Base-by-base conservation (phyloP, 1,284 basidiomycete genomes). In the Apiotrichum domesticum region DNA sequence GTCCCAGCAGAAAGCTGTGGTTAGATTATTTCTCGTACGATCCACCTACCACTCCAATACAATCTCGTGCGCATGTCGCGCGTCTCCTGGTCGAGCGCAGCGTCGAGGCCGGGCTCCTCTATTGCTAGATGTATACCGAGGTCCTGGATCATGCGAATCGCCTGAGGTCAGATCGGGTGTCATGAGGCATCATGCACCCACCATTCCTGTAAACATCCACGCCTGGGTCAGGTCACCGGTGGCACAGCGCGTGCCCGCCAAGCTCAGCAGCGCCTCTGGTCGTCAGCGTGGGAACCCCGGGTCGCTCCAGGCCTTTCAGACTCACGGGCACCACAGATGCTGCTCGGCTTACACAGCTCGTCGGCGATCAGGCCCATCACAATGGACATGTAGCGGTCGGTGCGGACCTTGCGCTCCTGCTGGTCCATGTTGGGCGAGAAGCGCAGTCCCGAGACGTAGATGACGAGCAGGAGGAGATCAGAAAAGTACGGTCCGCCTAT, bases 191-290 rank as follows among this genome's bases (percentile, higher is more conserved):
- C 6, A 6, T 35, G 15, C 11, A 35, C 49, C 58, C 42, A 55
- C 63, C 56, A 65, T 55, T 6, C 63, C 63, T 0, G 63, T 62
- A 14, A 65, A 62, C 44, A 65, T 54, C 63, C 63, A 65, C 35
- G 63, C 61, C 50, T 63, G 61, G 10, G 58, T 65, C 15, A 57
- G 56, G 41, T 65, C 53, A n/a, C 63, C 63, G 9, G 55, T 44
- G 0, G 63, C 61, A n/a, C 56, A 58, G 14, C 56, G 55, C 32
- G 61, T 58, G n/a, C 63, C 63, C 1, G 61, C 61, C 1, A 65
- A 39, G 6, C 52, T 54, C 3, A 65, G 40, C 6, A 65, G 55
- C 2, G 63, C 63, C 56, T 65, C 56, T 55, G 58, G 11, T 1
- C 11, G 51, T 55, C 45, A 54, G 51, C 37, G 10, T 29, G 7